Conservation (phyloP, 2,329 filamentous ascomycete genomes). For the Botrytis sinoallii region DNA sequence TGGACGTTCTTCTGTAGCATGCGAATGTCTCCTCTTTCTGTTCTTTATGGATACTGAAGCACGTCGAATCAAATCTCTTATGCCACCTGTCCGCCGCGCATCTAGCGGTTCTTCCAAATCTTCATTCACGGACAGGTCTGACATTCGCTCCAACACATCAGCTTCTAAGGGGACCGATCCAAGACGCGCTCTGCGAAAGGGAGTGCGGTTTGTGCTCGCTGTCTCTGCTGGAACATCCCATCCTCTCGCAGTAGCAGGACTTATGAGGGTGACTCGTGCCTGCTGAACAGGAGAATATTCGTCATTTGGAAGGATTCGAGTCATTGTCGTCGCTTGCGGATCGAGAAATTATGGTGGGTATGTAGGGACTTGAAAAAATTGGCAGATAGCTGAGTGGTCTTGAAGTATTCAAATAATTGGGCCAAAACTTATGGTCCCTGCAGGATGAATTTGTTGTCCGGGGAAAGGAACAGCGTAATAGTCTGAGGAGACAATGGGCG, state of each 20-base stretch:
- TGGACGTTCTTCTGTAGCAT: constrained; percentile 30
- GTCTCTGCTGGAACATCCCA: neutral
- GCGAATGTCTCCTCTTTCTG: constrained; percentile 34
- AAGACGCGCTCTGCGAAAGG: constrained; percentile 34
- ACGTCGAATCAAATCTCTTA: constrained; percentile 32
- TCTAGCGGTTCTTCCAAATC: constrained; percentile 2
- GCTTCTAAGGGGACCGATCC: constrained; percentile 8
- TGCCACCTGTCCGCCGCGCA: neutral
- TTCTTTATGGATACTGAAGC: constrained; percentile 36
- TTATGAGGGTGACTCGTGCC: constrained; percentile 41
- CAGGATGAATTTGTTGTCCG: constrained; percentile 10
- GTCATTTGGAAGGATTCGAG: constrained; percentile 42
- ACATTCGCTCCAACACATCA: constrained; percentile 6
- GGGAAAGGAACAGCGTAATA: neutral
- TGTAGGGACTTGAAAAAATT: neutral
- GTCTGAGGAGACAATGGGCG: neutral
- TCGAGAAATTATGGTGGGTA: neutral
- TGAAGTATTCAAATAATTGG: neutral
- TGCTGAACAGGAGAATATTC: constrained; percentile 47
- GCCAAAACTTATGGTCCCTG: constrained; percentile 1
- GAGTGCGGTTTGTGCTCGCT: constrained; percentile 25
- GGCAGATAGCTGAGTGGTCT: neutral
- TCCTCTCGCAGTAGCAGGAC: constrained; percentile 11
- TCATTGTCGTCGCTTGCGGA: constrained; percentile 28
- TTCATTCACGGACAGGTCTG: constrained; percentile 4